These are phyloP conservation scores for Athelia psychrophila DNA, from an alignment of 1,284 basidiomycete genomes.

Conservation along the genomic window DNA sequence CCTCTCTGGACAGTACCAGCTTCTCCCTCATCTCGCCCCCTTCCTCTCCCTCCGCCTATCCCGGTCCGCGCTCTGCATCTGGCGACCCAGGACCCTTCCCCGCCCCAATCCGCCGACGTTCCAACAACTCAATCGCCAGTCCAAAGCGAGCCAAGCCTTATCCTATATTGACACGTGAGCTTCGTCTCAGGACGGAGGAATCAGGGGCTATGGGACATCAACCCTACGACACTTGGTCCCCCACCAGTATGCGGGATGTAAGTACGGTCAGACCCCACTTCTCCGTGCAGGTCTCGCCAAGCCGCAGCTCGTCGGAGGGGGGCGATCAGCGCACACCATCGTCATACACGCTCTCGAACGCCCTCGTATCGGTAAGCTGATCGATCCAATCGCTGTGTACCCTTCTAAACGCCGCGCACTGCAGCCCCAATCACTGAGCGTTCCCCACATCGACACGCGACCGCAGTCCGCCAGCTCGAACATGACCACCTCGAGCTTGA, in stretches of 20 bases:
- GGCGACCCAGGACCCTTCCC: constrained; percentile 5
- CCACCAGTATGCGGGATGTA: not conserved
- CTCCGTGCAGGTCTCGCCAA: constrained; percentile 6
- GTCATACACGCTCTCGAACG: constrained; percentile 17
- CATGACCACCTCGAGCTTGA: constrained; percentile 52
- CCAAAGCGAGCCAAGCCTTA: constrained; percentile 34
- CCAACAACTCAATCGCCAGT: constrained; percentile 23
- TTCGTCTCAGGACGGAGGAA: constrained; percentile 2
- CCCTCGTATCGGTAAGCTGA: not conserved
- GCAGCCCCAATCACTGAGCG: not conserved
- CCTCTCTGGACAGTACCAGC: constrained; percentile 32
- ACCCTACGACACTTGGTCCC: not conserved
- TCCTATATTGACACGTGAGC: constrained; percentile 21
- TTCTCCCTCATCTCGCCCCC: constrained; percentile 31
- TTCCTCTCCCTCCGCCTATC: constrained; percentile 25
- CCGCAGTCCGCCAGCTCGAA: constrained; percentile 30
- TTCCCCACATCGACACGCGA: not conserved
- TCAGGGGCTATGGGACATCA: not conserved
- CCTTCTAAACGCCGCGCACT: constrained; percentile 1
- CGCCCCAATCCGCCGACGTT: constrained; percentile 26
- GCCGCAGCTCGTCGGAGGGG: constrained; percentile 29
- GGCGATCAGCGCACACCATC: constrained; percentile 21
- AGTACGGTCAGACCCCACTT: not conserved
- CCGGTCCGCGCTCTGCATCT: constrained; percentile 11
- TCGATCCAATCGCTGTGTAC: not conserved